Evolutionary conservation across 139 green algal genomes (phyloP).

Genomic region (Dunaliella primolecta): DNA sequence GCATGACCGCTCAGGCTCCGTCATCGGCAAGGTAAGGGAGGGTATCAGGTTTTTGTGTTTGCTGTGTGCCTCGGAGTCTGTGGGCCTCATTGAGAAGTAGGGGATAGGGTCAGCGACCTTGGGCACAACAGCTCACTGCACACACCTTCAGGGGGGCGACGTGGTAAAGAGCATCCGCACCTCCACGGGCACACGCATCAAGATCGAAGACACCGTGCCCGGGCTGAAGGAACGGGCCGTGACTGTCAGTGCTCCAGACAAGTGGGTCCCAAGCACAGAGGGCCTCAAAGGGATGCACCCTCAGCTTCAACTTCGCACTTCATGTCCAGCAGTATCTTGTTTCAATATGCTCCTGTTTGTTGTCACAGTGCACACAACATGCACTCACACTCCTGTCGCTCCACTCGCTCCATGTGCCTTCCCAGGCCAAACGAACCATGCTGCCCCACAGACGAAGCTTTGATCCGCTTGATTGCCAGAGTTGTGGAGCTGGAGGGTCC

Average conservation of each 20-base stretch:
- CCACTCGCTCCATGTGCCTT: no score
- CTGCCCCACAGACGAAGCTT: constrained; percentile 14
- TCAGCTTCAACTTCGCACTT: no score
- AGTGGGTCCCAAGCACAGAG: constrained; percentile 6
- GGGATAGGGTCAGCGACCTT: background rate
- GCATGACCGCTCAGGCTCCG: background rate
- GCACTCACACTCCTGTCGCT: no score
- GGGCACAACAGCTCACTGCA: background rate
- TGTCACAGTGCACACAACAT: no score
- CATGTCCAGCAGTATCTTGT: no score
- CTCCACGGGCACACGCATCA: constrained; percentile 16
- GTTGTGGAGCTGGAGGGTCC: constrained; percentile 9
- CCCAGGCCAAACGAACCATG: constrained; percentile 4
- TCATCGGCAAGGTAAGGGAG: constrained; percentile 26
- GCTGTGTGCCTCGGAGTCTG: background rate
- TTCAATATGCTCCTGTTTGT: no score
- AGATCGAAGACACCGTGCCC: constrained; percentile 15
- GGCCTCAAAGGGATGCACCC: background rate
- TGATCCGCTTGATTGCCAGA: constrained; percentile 5
- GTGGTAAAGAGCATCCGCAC: constrained; percentile 23
- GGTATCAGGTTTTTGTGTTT: no score
- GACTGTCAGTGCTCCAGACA: constrained; percentile 12
- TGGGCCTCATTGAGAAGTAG: background rate
- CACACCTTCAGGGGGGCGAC: constrained; percentile 13
- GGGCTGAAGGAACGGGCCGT: constrained; percentile 16